phyloP scores from a whole-genome alignment of 177 flowering plant species.

The Vitis hybrid region DNA sequence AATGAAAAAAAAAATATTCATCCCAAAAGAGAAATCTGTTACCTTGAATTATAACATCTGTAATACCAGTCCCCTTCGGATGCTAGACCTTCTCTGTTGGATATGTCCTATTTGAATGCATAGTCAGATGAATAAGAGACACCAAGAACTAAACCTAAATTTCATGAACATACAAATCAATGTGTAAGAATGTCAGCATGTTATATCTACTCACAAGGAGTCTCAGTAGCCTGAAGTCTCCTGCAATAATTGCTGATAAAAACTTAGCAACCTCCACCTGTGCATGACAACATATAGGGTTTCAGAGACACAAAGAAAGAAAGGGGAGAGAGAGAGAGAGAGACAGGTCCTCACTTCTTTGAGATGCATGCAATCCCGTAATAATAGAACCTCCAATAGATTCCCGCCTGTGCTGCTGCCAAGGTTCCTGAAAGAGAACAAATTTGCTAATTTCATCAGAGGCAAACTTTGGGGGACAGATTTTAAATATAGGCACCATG shows the following conservation, averaged over 20 bases:
- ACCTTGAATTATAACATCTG: slow-evolving; percentile 67
- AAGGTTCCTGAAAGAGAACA: slow-evolving; percentile 46
- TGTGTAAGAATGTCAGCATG: neutral
- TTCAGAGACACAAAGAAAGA: slow-evolving; percentile 1
- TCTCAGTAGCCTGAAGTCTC: slow-evolving; percentile 68
- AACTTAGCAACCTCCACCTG: slow-evolving; percentile 79
- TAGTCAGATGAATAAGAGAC: slow-evolving; percentile 9
- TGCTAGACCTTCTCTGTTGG: slow-evolving; percentile 91
- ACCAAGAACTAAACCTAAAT: neutral
- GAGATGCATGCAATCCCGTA: slow-evolving; percentile 94
- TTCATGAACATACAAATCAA: neutral
- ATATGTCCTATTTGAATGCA: slow-evolving; percentile 63
- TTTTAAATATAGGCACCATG: neutral
- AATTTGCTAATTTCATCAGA: no score
- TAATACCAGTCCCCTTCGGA: slow-evolving; percentile 70
- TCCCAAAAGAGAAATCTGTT: slow-evolving; percentile 8
- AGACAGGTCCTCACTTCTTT: slow-evolving; percentile 53
- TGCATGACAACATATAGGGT: slow-evolving; percentile 12
- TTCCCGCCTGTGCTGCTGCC: slow-evolving; percentile 49
- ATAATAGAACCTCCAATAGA: slow-evolving; percentile 66
- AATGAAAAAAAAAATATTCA: neutral
- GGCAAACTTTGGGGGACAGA: neutral
- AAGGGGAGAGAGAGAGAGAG: slow-evolving; percentile 13
- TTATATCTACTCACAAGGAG: slow-evolving; percentile 60
- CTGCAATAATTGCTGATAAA: slow-evolving; percentile 55